Base-by-base conservation (phyloP, 164 flowering plant genomes). In the Liquidambar formosana region DNA sequence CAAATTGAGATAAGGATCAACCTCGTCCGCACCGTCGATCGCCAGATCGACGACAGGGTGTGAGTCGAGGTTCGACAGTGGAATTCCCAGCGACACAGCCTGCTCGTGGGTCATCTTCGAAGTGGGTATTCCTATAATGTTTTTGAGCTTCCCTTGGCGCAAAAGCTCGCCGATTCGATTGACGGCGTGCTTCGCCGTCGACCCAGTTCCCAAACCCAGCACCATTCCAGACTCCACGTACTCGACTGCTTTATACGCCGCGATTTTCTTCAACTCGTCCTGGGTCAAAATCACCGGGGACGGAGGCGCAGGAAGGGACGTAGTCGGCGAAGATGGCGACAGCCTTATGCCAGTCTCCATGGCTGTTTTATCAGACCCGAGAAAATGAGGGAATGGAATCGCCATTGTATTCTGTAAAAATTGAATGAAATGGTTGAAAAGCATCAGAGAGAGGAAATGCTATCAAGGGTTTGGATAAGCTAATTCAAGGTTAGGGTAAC, bases 21-120 rank as follows among this genome's bases (percentile, higher is more conserved):
- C 97, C 79, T 94, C 98, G 43, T 94, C 98, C 0, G 98, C 98
- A 1, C 98, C 98, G 65, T 94, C 98, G 51, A 94, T 94, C 0
- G 95, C 88, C 22, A 94, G 80, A 75, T 94, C 98, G 25, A 94
- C 44, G 14, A 75, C 77, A 0, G 98, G 98, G 65, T 90, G 83
- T 15, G 80, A 21, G n/a, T 90, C 89, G 46, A 94, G 90, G 73
- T 89, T 92, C 1, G 97, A 84, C 1, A 94, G 63, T 0, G 97
- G 98, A 49, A 94, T 94, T 0, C 91, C 94, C 21, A 88, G 23
- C 0, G 89, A 80, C 3, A 82, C 10, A 0, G 98, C 98, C 58
- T 90, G 97, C 14, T 88, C 87, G 15, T 86, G 85, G 8, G 97
- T 94, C 64, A 56, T 78, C 41, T 76, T 94, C 5, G 98, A 94